Conservation (phyloP, 1,284 basidiomycete species). For the Trichosporon asahii region DNA sequence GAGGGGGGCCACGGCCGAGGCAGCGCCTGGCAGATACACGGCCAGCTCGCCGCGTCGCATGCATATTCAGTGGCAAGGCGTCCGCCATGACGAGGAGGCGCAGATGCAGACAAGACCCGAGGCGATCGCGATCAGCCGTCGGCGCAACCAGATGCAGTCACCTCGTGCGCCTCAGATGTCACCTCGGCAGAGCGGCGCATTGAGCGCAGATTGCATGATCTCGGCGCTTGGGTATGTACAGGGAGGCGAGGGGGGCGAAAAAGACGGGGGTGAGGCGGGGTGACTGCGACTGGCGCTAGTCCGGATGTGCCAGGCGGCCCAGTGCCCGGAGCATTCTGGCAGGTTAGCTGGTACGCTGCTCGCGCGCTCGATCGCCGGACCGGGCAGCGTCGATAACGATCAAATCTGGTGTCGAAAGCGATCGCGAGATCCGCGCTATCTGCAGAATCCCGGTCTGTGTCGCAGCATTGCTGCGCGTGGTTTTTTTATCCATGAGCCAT, state of each 20-base stretch:
- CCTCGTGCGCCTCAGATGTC: too few species aligned
- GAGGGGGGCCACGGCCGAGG: not conserved
- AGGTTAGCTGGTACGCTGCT: too few species aligned
- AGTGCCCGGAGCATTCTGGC: not conserved
- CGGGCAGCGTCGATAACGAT: not conserved
- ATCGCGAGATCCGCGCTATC: not conserved
- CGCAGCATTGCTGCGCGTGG: not conserved
- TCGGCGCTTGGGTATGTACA: too few species aligned
- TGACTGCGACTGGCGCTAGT: not conserved
- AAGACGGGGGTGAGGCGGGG: too few species aligned
- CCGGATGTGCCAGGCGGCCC: not conserved
- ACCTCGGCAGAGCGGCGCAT: too few species aligned
- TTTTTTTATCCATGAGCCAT: not conserved
- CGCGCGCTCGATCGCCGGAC: not conserved
- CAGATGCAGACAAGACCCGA: not conserved
- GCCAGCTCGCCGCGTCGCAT: not conserved
- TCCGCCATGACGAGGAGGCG: not conserved
- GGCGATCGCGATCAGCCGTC: not conserved
- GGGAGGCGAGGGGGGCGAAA: too few species aligned
- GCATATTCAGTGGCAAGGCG: not conserved
- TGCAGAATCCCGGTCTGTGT: not conserved
- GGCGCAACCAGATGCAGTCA: not conserved
- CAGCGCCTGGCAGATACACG: not conserved
- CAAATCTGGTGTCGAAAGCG: not conserved
- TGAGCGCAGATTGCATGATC: too few species aligned